Conservation (phyloP, 2,329 filamentous ascomycete species). For the Ascochyta fabae region DNA sequence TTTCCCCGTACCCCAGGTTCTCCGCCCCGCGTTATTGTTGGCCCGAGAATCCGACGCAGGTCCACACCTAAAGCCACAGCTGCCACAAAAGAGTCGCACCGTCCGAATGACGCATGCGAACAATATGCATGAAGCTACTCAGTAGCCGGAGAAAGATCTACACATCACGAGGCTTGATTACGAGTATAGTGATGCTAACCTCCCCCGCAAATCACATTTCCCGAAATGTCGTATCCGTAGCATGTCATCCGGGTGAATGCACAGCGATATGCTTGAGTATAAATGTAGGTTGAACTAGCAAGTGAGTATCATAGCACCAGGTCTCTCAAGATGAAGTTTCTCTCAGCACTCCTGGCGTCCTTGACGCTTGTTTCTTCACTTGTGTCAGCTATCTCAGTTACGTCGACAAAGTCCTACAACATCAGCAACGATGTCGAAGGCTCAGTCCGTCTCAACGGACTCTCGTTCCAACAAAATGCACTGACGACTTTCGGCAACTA, state of each 20-base stretch:
- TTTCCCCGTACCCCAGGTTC: conserved; percentile 15
- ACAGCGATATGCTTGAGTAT: conserved; percentile 8
- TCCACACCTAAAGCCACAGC: conserved; percentile 3
- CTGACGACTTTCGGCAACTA: conserved; percentile 57
- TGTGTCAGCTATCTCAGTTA: conserved; percentile 32
- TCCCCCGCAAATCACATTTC: conserved; percentile 1
- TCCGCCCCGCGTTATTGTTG: conserved; percentile 20
- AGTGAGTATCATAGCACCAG: neutral
- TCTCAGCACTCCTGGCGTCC: conserved; percentile 16
- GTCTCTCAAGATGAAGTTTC: conserved; percentile 24
- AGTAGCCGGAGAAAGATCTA: neutral
- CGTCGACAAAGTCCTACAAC: conserved; percentile 37
- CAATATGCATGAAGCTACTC: neutral
- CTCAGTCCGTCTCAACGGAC: conserved; percentile 53
- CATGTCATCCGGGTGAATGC: conserved; percentile 8
- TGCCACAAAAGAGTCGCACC: conserved; percentile 1
- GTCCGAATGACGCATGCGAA: neutral
- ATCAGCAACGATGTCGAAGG: conserved; percentile 45
- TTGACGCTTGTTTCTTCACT: conserved; percentile 22
- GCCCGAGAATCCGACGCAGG: conserved; percentile 27
- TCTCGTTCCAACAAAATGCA: conserved; percentile 59
- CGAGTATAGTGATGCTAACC: neutral
- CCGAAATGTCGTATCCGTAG: neutral
- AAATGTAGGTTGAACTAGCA: neutral
- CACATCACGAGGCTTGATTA: neutral